These are phyloP conservation scores for Pichia insulana DNA, from an alignment of 805 yeast genomes.

Conservation along the genomic window DNA sequence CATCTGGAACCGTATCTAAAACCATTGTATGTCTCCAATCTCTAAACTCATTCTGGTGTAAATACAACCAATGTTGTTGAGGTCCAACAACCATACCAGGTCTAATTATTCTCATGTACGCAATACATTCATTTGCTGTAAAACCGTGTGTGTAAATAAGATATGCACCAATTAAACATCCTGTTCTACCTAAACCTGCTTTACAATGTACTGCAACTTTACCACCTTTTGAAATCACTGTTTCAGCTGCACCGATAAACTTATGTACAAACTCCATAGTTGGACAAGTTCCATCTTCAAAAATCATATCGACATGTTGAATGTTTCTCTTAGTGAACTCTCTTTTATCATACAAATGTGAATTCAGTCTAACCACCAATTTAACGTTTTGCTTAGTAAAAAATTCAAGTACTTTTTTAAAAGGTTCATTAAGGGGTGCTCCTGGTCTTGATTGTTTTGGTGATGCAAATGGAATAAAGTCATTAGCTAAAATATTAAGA, in stretches of 20 bases:
- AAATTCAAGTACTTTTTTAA: constrained; percentile 70
- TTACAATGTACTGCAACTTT: constrained; percentile 98
- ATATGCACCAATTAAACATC: constrained; percentile 96
- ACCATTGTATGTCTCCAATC: constrained; percentile 95
- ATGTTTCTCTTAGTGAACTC: constrained; percentile 81
- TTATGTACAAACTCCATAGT: constrained; percentile 86
- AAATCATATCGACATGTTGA: constrained; percentile 89
- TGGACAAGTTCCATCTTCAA: constrained; percentile 98
- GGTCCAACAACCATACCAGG: constrained; percentile 99
- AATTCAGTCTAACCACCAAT: constrained; percentile 84
- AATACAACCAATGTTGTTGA: constrained; percentile 96
- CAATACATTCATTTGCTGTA: constrained; percentile 94
- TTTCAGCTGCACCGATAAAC: constrained; percentile 92
- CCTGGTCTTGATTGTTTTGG: constrained; percentile 65
- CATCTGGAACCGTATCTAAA: constrained; percentile 58
- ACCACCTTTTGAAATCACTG: constrained; percentile 76
- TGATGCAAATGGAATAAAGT: constrained; percentile 95
- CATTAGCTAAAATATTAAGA: constrained; percentile 83
- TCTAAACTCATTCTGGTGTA: constrained; percentile 91
- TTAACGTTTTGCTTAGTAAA: constrained; percentile 69
- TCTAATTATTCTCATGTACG: constrained; percentile 89
- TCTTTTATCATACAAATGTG: constrained; percentile 77
- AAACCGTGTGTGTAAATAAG: constrained; percentile 93
- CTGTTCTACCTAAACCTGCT: constrained; percentile 97
- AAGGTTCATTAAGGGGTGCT: constrained; percentile 57